phyloP scores from a whole-genome alignment of 768 basidiomycete genomes.

The Lactifluus volemus region DNA sequence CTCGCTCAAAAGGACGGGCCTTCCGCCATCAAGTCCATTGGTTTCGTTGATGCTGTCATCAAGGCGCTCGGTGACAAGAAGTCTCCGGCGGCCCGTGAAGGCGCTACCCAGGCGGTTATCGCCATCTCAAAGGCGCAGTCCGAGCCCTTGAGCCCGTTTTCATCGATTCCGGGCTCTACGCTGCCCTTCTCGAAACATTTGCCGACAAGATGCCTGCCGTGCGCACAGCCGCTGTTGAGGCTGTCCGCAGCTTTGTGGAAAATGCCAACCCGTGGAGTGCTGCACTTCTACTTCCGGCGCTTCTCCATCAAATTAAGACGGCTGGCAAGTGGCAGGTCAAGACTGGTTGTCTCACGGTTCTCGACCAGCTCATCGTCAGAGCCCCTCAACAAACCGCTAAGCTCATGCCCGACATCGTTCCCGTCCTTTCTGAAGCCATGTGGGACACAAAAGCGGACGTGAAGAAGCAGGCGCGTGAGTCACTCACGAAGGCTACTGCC shows the following conservation, averaged over 20 bases:
- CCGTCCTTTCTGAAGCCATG: constrained; percentile 88
- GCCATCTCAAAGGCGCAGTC: constrained; percentile 48
- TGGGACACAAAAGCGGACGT: constrained; percentile 99
- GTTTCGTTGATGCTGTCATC: constrained; percentile 63
- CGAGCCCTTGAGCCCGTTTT: constrained; percentile 85
- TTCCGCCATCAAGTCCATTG: constrained; percentile 57
- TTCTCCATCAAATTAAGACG: constrained; percentile 90
- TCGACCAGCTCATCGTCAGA: constrained; percentile 81
- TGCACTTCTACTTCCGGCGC: constrained; percentile 70
- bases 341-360: constrained; percentile 70
- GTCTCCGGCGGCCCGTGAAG: constrained; percentile 84
- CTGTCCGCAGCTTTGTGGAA: constrained; percentile 65
- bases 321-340: constrained; percentile 98
- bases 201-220: constrained; percentile 92
- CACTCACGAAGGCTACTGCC: constrained; percentile 90
- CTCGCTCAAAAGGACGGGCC: constrained; percentile 81
- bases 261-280: constrained; percentile 87
- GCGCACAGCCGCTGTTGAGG: constrained; percentile 76
- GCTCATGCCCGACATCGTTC: constrained; percentile 92
- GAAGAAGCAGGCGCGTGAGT: constrained; percentile 95
- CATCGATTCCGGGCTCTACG: constrained; percentile 78
- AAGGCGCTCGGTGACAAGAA: constrained; percentile 95
- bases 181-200: constrained; percentile 81
- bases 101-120: constrained; percentile 65
- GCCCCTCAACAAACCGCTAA: constrained; percentile 78